Evolutionary conservation across 495 filamentous ascomycete genomes (phyloP).

Genomic region (Chaetomium tenue): DNA sequence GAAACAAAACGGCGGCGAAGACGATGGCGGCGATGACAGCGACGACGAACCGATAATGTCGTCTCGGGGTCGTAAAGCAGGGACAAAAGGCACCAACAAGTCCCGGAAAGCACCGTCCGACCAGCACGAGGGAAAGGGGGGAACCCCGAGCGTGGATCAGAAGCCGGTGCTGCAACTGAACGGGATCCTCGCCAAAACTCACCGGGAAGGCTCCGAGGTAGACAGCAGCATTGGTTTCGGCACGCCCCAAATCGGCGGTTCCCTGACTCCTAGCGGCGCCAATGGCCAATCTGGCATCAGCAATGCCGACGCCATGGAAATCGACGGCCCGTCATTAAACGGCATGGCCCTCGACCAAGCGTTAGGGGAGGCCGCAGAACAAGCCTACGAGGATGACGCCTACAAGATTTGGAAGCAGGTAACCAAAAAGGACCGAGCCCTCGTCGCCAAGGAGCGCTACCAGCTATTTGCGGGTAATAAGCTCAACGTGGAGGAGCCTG

Average conservation of each 20-base stretch:
- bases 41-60: slow-evolving; percentile 99
- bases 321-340: slow-evolving; percentile 67
- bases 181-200: slow-evolving; percentile 48
- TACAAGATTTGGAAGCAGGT: slow-evolving; percentile 99
- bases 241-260: slow-evolving; percentile 76
- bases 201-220: slow-evolving; percentile 53
- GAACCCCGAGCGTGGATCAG: slow-evolving; percentile 66
- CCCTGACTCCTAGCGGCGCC: slow-evolving; percentile 71
- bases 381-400: slow-evolving; percentile 71
- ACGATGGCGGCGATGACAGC: slow-evolving; percentile 82
- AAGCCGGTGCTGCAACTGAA: slow-evolving; percentile 58
- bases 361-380: slow-evolving; percentile 52
- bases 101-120: slow-evolving; percentile 74
- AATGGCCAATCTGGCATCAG: slow-evolving; percentile 64
- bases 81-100: slow-evolving; percentile 70
- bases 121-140: slow-evolving; percentile 80
- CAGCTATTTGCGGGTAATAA: slow-evolving; percentile 80
- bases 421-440: slow-evolving; percentile 93
- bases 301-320: slow-evolving; percentile 77
- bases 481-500: slow-evolving; percentile 83
- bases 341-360: slow-evolving; percentile 57
- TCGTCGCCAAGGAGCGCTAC: slow-evolving; percentile 74
- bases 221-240: slow-evolving; percentile 77
- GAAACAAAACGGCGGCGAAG: slow-evolving; percentile 71
- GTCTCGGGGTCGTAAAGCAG: slow-evolving; percentile 86